Evolutionary conservation across 306 rosid genomes (phyloP), one percentile per base, ranked within the genome.

Genomic region (Dryas drummondii): DNA sequence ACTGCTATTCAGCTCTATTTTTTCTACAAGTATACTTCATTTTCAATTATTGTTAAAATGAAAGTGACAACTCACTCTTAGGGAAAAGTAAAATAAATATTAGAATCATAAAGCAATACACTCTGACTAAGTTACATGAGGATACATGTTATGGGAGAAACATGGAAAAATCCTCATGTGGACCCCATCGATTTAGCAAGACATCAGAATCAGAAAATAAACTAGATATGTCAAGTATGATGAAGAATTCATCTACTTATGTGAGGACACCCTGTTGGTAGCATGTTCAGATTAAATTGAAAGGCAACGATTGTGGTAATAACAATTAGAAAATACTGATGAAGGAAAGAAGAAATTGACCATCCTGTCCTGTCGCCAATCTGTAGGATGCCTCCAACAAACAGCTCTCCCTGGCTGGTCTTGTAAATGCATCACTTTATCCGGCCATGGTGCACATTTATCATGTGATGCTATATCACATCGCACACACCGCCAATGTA

Each of bases 391-490:
- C 86, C 89, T 90, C 98, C 98, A 91, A 80, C 98, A 94, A 80
- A 94, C 61, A 77, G 88, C 92, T 76, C 74, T 62, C 57, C 91
- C 88, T 10, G 91, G 86, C 67, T 76, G 84, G 78, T 82, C 87
- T 66, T 77, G 76, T 45, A 87, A 72, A 62, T 51, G 82, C 47
- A 76, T 44, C 78, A 91, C 97, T 41, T 67, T 75, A 42, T 87
- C 91, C n/a, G 93, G 88, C 98, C 98, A 94, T 11, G 98, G 86
- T 40, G 97, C 89, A 79, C 98, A 91, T 77, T 85, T 91, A 66
- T 11, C 74, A 84, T 91, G 97, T 9, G 91, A 86, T 22, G 97
- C 98, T 56, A 80, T 70, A 11, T 84, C 40, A 81, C 98, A 91
- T 54, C 84, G 80, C 37, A 81, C 87, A 79, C 98, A 91, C 78